These are phyloP conservation scores for Penicillium sp. DNA, from an alignment of 2,329 filamentous ascomycete genomes.

Conservation along the genomic window DNA sequence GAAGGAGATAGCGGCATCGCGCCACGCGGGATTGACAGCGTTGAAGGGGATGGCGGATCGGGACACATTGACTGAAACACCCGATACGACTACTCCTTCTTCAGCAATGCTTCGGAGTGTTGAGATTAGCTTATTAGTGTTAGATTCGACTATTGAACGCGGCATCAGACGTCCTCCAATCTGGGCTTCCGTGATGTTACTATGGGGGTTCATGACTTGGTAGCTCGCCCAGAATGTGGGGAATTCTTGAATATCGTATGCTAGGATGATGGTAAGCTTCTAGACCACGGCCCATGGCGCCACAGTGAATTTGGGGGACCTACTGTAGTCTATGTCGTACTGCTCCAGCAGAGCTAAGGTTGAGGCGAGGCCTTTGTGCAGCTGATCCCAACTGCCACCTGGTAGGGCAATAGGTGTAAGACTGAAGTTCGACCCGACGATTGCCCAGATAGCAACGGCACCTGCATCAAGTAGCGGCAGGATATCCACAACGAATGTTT, in stretches of 20 bases:
- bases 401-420: slow-evolving; percentile 5
- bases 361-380: not conserved
- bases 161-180: slow-evolving; percentile 21
- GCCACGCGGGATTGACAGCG: slow-evolving; percentile 15
- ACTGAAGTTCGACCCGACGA: slow-evolving; percentile 1
- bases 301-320: not conserved
- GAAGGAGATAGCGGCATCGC: slow-evolving; percentile 5
- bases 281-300: not conserved
- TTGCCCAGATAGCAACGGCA: slow-evolving; percentile 8
- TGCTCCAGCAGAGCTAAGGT: slow-evolving; percentile 1
- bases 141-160: slow-evolving; percentile 6
- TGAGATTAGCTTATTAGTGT: not conserved
- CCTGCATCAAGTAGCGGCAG: slow-evolving; percentile 10
- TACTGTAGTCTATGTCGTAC: slow-evolving; percentile 6
- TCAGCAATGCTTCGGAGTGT: slow-evolving; percentile 6
- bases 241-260: slow-evolving; percentile 10
- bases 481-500: slow-evolving; percentile 2
- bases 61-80: slow-evolving; percentile 12
- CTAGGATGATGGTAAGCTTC: slow-evolving; percentile 1
- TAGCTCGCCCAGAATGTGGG: slow-evolving; percentile 62
- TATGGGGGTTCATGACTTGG: slow-evolving; percentile 59
- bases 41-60: slow-evolving; percentile 4
- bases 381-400: slow-evolving; percentile 2
- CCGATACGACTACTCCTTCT: slow-evolving; percentile 6
- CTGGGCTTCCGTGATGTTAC: slow-evolving; percentile 14